Base-by-base conservation (phyloP, 345 rosid genomes). In the Bretschneidera sinensis region DNA sequence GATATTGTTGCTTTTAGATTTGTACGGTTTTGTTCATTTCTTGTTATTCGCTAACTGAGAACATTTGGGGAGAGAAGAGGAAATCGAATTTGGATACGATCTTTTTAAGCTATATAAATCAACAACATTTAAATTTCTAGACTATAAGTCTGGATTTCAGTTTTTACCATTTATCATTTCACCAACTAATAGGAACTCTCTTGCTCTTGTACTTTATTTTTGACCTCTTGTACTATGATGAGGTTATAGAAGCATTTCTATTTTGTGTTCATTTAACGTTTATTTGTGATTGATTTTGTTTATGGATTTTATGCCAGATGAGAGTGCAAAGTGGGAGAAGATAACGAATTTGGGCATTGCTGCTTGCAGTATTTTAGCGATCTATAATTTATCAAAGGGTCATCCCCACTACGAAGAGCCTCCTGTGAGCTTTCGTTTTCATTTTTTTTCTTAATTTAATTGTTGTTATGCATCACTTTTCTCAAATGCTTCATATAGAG, bases 251-350 rank as follows among this genome's bases (percentile, higher is more conserved):
- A 39, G 45, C 45, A 39, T 39, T 2, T 25, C 18, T 18, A 21
- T 52, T 21, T 20, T 17, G 17, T 50, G 11, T 45, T 51, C 15
- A 51, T 19, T 45, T 50, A n/a, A n/a, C 43, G 50, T 22, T 4
- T 50, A 39, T 51, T 15, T 17, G 23, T 57, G 11, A 22, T 24
- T 39, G 45, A 39, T 59, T 47, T 18, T 56, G 15, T 64, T 24
- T 45, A 11, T 28, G 50, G 18, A 20, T n/a, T 57, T 50, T 21
- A 23, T 9, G 0, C 52, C 71, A 89, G 99, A 68, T 66, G 99
- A 89, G 74, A 80, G 87, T 7, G 94, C 85, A 0, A 94, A 94
- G 28, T 94, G 99, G 99, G 88, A 89, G 89, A 89, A 85, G 85
- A 89, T 94, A 48, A 83, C 97, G 0, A 85, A 85, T 67, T 17